Evolutionary conservation across 2,329 filamentous ascomycete species (phyloP).

Genomic region (Dothidotthia symphoricarpi): DNA sequence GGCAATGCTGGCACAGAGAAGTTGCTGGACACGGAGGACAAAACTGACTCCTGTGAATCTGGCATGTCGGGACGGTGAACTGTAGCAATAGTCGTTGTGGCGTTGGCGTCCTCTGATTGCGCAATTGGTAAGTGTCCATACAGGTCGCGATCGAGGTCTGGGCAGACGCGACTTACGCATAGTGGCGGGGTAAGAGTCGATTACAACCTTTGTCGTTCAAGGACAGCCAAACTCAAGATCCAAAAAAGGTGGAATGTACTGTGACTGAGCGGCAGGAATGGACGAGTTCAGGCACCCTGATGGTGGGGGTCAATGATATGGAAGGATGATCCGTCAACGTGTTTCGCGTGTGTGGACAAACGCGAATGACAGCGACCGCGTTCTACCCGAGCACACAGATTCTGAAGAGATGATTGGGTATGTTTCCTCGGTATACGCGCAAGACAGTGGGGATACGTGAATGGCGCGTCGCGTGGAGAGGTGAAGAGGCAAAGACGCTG

Average conservation of each 20-base stretch:
- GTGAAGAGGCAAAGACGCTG: conserved; percentile 8
- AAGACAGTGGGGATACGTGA: conserved; percentile 8
- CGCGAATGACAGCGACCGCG: conserved; percentile 21
- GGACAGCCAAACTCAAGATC: conserved; percentile 3
- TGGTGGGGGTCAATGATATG: conserved; percentile 10
- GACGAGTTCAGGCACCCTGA: conserved; percentile 8
- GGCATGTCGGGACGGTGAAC: conserved; percentile 16
- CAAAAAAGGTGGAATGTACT: conserved; percentile 2
- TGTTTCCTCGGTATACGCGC: conserved; percentile 1
- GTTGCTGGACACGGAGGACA: conserved; percentile 36
- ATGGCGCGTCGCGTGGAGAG: conserved; percentile 19
- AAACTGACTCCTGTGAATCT: conserved; percentile 36
- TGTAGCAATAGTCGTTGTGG: conserved; percentile 12
- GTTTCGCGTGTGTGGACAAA: conserved; percentile 10
- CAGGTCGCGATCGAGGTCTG: conserved; percentile 12
- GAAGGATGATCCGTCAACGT: conserved; percentile 11
- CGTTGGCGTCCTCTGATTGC: conserved; percentile 17
- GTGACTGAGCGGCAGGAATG: conserved; percentile 2
- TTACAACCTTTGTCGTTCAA: conserved; percentile 12
- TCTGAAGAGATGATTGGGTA: conserved; percentile 3
- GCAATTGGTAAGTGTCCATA: conserved; percentile 21
- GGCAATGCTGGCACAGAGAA: conserved; percentile 34
- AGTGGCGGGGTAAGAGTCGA: conserved; percentile 18
- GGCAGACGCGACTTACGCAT: conserved; percentile 26
- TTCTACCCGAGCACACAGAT: conserved; percentile 2